phyloP scores from a whole-genome alignment of 1,139 yeast genomes.

The Suhomyces maxii region DNA sequence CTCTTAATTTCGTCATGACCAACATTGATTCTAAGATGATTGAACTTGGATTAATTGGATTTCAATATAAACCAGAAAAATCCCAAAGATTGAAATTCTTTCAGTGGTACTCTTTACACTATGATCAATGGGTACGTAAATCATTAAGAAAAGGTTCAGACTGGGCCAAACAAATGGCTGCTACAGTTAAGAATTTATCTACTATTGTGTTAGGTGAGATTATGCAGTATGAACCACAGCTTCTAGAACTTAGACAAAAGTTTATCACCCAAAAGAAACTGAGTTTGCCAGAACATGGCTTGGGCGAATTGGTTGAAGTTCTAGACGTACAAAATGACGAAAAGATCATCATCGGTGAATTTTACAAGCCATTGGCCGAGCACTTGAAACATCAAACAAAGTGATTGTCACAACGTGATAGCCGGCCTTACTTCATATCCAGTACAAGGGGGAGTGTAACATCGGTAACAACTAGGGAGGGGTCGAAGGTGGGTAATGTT shows the following conservation, averaged over 20 bases:
- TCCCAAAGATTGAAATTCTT: conserved; percentile 34
- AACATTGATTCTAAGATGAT: conserved; percentile 56
- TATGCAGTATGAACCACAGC: conserved; percentile 37
- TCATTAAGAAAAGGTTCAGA: conserved; percentile 47
- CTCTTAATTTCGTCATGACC: conserved; percentile 54
- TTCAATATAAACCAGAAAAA: conserved; percentile 27
- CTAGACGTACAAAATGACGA: conserved; percentile 22
- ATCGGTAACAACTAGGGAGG: too few species aligned
- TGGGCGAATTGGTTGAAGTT: conserved; percentile 23
- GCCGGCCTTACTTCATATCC: too few species aligned
- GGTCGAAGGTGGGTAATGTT: too few species aligned
- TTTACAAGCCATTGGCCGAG: conserved; percentile 8
- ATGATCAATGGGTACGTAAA: conserved; percentile 49
- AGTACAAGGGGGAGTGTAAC: too few species aligned
- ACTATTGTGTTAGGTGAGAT: conserved; percentile 41
- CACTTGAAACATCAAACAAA: background rate
- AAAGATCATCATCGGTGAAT: conserved; percentile 14
- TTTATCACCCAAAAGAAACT: conserved; percentile 34
- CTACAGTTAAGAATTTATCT: conserved; percentile 42
- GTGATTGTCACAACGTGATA: background rate
- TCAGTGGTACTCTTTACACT: conserved; percentile 57
- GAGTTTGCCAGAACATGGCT: conserved; percentile 37
- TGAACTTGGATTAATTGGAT: conserved; percentile 57
- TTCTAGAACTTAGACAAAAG: conserved; percentile 19
- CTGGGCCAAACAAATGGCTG: conserved; percentile 39